These are phyloP conservation scores for Chondrus crispus DNA, from an alignment of 23 red algal genomes.

Conservation along the genomic window DNA sequence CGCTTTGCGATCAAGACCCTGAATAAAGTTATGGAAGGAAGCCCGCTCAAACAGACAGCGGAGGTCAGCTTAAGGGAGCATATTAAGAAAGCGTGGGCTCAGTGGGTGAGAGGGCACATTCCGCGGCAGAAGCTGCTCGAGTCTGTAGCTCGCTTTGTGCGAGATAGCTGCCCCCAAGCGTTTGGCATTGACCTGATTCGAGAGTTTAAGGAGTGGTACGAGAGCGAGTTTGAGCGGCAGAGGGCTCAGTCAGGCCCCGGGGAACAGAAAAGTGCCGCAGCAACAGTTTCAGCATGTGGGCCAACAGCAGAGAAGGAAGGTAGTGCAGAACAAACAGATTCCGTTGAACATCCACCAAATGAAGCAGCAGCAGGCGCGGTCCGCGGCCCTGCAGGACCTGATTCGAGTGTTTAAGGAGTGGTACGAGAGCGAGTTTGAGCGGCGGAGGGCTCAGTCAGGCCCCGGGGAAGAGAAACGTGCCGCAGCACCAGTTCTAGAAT, in stretches of 20 bases:
- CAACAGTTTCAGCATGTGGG: background rate
- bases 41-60: background rate
- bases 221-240: slow-evolving; percentile 47
- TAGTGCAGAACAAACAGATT: background rate
- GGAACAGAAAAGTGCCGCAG: slow-evolving; percentile 16
- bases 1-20: slow-evolving; percentile 57
- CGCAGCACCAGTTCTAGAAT: too few relatives aligned
- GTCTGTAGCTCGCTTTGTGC: slow-evolving; percentile 46
- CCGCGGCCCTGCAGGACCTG: slow-evolving; percentile 37
- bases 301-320: background rate
- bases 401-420: slow-evolving; percentile 54
- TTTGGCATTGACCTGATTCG: slow-evolving; percentile 33
- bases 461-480: too few relatives aligned
- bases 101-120: slow-evolving; percentile 64
- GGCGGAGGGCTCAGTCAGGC: too few relatives aligned
- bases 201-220: slow-evolving; percentile 66
- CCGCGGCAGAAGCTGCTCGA: slow-evolving; percentile 22
- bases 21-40: slow-evolving; percentile 22
- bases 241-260: too few relatives aligned
- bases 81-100: slow-evolving; percentile 53
- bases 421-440: slow-evolving; percentile 57
- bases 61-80: slow-evolving; percentile 28
- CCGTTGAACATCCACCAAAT: too few relatives aligned
- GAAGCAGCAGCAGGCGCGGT: too few relatives aligned
- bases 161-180: slow-evolving; percentile 23